Evolutionary conservation across 2,329 filamentous ascomycete species (phyloP).

Genomic region (Hypoxylon sp.): DNA sequence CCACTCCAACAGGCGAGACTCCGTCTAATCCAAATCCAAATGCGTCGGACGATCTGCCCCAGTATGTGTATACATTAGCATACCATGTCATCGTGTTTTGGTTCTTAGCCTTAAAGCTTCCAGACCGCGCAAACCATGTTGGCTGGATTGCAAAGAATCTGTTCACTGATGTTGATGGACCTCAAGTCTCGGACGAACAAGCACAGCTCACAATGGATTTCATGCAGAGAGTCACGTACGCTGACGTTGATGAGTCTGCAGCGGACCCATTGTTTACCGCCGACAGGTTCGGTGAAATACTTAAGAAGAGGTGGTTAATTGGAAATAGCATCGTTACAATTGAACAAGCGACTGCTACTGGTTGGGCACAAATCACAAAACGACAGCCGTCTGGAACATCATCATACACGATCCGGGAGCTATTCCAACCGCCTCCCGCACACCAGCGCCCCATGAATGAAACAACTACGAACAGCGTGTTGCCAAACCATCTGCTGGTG

Average conservation of each 20-base stretch:
- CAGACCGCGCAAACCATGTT: constrained; percentile 86
- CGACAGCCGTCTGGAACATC: constrained; percentile 79
- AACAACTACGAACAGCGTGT: constrained; percentile 70
- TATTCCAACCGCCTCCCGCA: constrained; percentile 70
- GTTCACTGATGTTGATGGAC: constrained; percentile 82
- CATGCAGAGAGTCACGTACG: constrained; percentile 89
- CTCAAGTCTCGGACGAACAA: constrained; percentile 87
- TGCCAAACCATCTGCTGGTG: constrained; percentile 82
- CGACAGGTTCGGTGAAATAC: constrained; percentile 75
- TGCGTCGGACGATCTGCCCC: constrained; percentile 80
- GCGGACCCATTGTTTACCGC: constrained; percentile 76
- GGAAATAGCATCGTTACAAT: constrained; percentile 82
- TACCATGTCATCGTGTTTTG: constrained; percentile 98
- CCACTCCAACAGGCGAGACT: constrained; percentile 47
- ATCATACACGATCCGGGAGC: constrained; percentile 71
- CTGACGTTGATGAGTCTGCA: constrained; percentile 84
- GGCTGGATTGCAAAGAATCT: constrained; percentile 92
- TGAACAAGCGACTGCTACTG: constrained; percentile 76
- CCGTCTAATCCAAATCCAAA: constrained; percentile 54
- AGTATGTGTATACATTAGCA: constrained; percentile 93
- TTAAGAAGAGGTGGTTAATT: constrained; percentile 78
- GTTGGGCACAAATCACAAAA: constrained; percentile 79
- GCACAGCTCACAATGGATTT: constrained; percentile 95
- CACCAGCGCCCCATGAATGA: constrained; percentile 69
- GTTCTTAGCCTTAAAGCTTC: constrained; percentile 91